Evolutionary conservation across 805 yeast species (phyloP), one percentile per base, ranked within the genome.

Genomic region (Spathaspora sp.): DNA sequence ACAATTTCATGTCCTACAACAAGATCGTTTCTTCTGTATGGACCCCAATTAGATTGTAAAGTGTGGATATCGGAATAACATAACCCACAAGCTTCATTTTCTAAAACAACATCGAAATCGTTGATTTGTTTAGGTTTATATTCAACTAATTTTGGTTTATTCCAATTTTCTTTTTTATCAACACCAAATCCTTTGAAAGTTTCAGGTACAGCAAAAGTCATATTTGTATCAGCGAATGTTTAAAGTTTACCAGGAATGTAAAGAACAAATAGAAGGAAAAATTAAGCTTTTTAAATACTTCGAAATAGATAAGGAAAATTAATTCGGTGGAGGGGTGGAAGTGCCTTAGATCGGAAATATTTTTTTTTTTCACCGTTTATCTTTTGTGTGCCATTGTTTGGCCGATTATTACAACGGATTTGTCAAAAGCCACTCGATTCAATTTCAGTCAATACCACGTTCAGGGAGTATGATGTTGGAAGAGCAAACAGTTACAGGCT

Each of bases 1-100:
- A 84, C 69, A 55, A 85, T 76, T 66, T 85, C 90, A 66, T 85
- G 90, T 20, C 91, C 91, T 6, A 71, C 75, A 47, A 78, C 74
- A 35, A 76, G 70, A 48, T 72, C 69, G 26, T 72, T 68, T 51
- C 70, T 47, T 46, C 48, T 50, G n/a, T 46, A 48, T 43, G 47
- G 48, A 48, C 69, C 76, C 88, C 88, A 83, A 42, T 78, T 79
- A 23, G 80, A 83, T 55, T 70, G 69, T 44, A 74, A 72, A 23
- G 82, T 72, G 61, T 82, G 88, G 49, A 79, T 69, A 58, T 84
- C 89, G 17, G 82, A 73, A 29, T 85, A 86, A 65, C 89, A 84
- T 39, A 84, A 69, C 59, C 88, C 88, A 67, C 87, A 83, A 55
- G 80, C 77, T 56, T 79, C 82, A 48, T 80, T 77, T 62, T 81